Conservation (phyloP, 2,329 filamentous ascomycete species). For the Verruconis gallopava region DNA sequence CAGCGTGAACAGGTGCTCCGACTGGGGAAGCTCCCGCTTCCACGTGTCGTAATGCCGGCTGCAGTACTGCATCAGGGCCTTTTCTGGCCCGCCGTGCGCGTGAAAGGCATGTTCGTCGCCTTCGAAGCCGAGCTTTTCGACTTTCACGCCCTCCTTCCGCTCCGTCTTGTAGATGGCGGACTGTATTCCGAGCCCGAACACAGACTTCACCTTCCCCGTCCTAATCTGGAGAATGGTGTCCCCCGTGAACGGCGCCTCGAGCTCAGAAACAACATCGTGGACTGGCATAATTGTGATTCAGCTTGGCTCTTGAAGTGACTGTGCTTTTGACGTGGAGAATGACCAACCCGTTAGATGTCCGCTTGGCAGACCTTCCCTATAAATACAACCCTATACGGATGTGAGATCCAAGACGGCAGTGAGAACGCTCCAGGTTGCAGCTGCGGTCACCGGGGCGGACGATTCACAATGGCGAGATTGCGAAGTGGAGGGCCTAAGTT, state of each 20-base stretch:
- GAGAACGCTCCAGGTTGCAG: too few relatives aligned
- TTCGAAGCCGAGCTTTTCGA: constrained; percentile 39
- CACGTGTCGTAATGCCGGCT: constrained; percentile 45
- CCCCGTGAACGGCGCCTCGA: neutral
- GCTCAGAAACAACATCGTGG: neutral
- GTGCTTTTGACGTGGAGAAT: too few relatives aligned
- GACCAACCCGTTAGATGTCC: too few relatives aligned
- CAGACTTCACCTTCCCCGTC: constrained; percentile 42
- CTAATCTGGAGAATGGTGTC: constrained; percentile 45
- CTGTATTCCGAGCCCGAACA: constrained; percentile 38
- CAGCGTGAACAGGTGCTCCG: constrained; percentile 37
- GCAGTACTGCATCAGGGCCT: constrained; percentile 50
- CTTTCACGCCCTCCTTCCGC: constrained; percentile 31
- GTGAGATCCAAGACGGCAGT: too few relatives aligned
- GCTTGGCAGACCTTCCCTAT: too few relatives aligned
- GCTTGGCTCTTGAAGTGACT: too few relatives aligned
- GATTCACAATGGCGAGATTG: too few relatives aligned
- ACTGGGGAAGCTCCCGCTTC: constrained; percentile 39
- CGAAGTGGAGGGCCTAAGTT: too few relatives aligned
- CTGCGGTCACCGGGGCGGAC: too few relatives aligned
- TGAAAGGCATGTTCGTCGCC: constrained; percentile 49
- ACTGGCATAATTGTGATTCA: neutral
- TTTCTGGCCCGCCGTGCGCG: constrained; percentile 50
- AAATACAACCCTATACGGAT: too few relatives aligned
- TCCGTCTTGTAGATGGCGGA: constrained; percentile 45